Conservation (phyloP, 2,329 filamentous ascomycete genomes). For the Metarhizium rileyi region DNA sequence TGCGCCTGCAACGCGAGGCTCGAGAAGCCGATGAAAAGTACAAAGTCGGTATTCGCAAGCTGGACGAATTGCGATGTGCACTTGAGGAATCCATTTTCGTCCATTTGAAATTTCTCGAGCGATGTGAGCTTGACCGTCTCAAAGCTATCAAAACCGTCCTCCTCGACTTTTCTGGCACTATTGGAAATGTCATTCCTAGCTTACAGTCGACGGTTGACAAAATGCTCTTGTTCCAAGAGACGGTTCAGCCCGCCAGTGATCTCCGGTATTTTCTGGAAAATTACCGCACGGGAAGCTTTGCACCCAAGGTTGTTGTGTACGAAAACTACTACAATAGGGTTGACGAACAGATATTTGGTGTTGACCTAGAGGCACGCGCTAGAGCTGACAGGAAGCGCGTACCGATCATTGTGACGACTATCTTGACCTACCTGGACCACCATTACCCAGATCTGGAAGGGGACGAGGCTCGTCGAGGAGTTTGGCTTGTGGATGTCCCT, state of each 20-base stretch:
- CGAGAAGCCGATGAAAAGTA: conserved; percentile 88
- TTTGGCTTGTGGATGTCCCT: conserved; percentile 92
- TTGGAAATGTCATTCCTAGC: conserved; percentile 96
- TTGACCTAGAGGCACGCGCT: conserved; percentile 92
- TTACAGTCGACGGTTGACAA: conserved; percentile 93
- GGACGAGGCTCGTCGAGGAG: conserved; percentile 81
- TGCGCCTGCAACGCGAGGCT: conserved; percentile 81
- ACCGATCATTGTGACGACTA: conserved; percentile 80
- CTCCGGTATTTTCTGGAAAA: conserved; percentile 91
- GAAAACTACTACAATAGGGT: conserved; percentile 99
- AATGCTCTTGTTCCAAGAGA: conserved; percentile 99
- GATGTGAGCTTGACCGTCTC: conserved; percentile 88
- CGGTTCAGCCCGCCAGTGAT: conserved; percentile 86
- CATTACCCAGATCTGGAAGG: conserved; percentile 97
- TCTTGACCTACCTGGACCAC: conserved; percentile 90
- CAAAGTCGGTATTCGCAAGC: conserved; percentile 73
- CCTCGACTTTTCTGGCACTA: conserved; percentile 91
- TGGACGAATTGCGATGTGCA: conserved; percentile 85
- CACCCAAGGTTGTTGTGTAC: conserved; percentile 83
- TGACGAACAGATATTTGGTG: conserved; percentile 94
- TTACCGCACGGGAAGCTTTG: conserved; percentile 88
- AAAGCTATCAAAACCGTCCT: conserved; percentile 98
- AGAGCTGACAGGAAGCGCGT: conserved; percentile 93
- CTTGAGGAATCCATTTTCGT: conserved; percentile 92
- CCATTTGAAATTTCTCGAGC: conserved; percentile 91